Percentiles rank a stretch among this genome's conserved stretches.
phyloP scores from a whole-genome alignment of 2,329 filamentous ascomycete genomes.

The Onygenales sp. region DNA sequence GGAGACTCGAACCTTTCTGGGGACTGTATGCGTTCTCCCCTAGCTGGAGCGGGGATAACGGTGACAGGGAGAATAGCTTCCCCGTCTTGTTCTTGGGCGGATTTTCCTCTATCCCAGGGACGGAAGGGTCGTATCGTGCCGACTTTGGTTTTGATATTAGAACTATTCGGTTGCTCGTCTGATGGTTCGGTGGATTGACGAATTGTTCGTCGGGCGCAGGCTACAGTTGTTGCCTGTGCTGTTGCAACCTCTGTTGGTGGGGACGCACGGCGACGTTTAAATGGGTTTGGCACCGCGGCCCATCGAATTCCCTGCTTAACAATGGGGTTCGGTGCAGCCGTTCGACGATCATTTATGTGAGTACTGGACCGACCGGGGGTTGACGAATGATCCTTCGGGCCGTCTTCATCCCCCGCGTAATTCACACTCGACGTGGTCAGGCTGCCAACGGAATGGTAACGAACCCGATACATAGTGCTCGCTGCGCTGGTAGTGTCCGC shows the following conservation, averaged over 20 bases:
- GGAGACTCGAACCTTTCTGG: conserved; percentile 26
- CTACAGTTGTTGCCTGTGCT: conserved; percentile 37
- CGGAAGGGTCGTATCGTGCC: conserved; percentile 41
- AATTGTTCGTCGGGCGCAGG: too few relatives aligned
- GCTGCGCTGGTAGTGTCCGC: conserved; percentile 53
- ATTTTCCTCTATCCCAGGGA: conserved; percentile 33
- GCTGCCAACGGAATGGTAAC: conserved; percentile 47
- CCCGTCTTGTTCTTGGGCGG: conserved; percentile 27
- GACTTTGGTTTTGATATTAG: conserved; percentile 36
- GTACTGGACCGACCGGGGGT: conserved; percentile 6
- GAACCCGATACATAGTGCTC: conserved; percentile 55
- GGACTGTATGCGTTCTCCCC: conserved; percentile 46
- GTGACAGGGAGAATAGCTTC: conserved; percentile 46
- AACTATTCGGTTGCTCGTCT: conserved; percentile 34
- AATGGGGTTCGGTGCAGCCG: conserved; percentile 22
- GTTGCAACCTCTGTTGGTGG: conserved; percentile 52
- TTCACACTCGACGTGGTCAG: conserved; percentile 35
- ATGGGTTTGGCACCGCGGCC: conserved; percentile 47
- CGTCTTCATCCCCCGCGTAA: conserved; percentile 23
- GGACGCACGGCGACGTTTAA: conserved; percentile 48
- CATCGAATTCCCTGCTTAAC: conserved; percentile 30
- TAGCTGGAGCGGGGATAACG: conserved; percentile 50
- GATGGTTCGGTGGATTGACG: too few relatives aligned
- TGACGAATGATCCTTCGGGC: conserved; percentile 15
- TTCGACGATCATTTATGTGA: conserved; percentile 19